These are phyloP conservation scores for Trametes cinnabarina DNA, from an alignment of 768 basidiomycete genomes.

Conservation along the genomic window DNA sequence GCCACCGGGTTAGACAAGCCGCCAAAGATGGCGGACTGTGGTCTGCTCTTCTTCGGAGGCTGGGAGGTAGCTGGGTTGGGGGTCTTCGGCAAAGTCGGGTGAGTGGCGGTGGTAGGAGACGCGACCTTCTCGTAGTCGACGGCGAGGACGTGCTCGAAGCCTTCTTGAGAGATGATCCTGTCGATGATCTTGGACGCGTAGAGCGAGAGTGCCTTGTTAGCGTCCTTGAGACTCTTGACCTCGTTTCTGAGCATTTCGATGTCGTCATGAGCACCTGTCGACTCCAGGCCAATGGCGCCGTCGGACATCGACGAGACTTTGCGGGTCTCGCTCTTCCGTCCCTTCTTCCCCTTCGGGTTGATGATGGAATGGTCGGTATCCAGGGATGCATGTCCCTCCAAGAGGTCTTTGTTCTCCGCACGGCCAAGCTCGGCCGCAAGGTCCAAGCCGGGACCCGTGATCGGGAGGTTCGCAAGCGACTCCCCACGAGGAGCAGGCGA, in stretches of 20 bases:
- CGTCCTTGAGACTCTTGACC: conserved; percentile 90
- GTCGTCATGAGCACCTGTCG: conserved; percentile 49
- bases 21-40: conserved; percentile 58
- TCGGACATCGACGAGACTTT: conserved; percentile 33
- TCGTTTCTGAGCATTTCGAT: conserved; percentile 77
- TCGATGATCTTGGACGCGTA: conserved; percentile 99
- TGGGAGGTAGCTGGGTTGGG: conserved; percentile 26
- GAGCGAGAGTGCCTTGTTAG: conserved; percentile 91
- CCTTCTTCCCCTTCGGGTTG: conserved; percentile 43
- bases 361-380: conserved; percentile 46
- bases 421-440: conserved; percentile 90
- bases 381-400: conserved; percentile 54
- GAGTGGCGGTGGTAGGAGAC: conserved; percentile 44
- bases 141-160: conserved; percentile 96
- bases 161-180: conserved; percentile 93
- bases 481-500: conserved; percentile 62
- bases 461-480: conserved; percentile 81
- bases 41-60: conserved; percentile 45
- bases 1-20: conserved; percentile 5
- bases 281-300: conserved; percentile 44
- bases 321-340: conserved; percentile 29
- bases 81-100: conserved; percentile 25
- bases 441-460: conserved; percentile 86
- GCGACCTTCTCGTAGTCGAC: conserved; percentile 74
- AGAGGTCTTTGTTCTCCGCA: conserved; percentile 83